phyloP scores from a whole-genome alignment of 805 yeast genomes.

The Barnettozyma salicaria region DNA sequence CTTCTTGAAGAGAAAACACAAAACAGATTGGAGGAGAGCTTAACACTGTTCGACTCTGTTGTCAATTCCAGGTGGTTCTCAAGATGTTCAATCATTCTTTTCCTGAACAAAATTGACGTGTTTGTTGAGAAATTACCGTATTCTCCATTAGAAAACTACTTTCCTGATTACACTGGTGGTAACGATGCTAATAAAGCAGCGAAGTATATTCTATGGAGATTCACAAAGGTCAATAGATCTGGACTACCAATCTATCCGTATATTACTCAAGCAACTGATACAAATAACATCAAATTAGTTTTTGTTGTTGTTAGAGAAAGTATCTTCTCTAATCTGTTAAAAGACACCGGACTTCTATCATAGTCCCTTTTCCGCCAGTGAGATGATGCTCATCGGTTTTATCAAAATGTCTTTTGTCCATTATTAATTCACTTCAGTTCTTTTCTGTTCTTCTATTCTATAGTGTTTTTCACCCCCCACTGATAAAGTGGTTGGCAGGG shows the following conservation, averaged over 20 bases:
- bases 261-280: constrained; percentile 92
- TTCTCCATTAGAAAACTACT: constrained; percentile 75
- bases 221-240: constrained; percentile 76
- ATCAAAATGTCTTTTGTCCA: too few species aligned
- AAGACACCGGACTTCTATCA: constrained; percentile 66
- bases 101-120: constrained; percentile 84
- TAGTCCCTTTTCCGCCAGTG: too few species aligned
- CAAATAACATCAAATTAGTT: constrained; percentile 79
- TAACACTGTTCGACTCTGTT: constrained; percentile 81
- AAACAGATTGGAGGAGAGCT: constrained; percentile 74
- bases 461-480: too few species aligned
- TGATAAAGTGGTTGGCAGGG: background rate
- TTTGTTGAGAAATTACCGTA: constrained; percentile 78
- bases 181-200: constrained; percentile 84
- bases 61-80: constrained; percentile 92
- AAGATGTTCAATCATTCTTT: constrained; percentile 77
- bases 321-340: constrained; percentile 65
- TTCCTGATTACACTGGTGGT: constrained; percentile 93
- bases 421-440: too few species aligned
- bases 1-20: constrained; percentile 70
- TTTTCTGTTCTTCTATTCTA: too few species aligned
- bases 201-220: constrained; percentile 85
- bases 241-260: constrained; percentile 82
- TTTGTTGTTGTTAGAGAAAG: constrained; percentile 82
- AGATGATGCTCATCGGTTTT: too few species aligned